phyloP scores from a whole-genome alignment of 1,284 basidiomycete genomes.

The Apiotrichum laibachii region DNA sequence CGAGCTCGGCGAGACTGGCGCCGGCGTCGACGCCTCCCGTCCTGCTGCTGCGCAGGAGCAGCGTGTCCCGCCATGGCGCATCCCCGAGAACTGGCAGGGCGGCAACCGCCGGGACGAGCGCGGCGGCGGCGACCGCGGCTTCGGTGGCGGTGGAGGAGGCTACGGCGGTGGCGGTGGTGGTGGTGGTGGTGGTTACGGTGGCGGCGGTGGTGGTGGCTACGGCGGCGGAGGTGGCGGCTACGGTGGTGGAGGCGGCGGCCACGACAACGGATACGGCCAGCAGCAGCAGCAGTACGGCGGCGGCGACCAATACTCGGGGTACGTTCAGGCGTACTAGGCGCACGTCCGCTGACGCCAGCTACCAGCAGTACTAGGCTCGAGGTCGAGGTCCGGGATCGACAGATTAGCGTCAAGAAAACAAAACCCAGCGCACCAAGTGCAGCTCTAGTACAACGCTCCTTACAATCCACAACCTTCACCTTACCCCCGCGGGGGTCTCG shows the following conservation, averaged over 20 bases:
- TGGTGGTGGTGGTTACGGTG: constrained; percentile 13
- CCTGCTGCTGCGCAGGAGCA: constrained; percentile 30
- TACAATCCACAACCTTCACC: too few relatives aligned
- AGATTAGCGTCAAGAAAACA: too few relatives aligned
- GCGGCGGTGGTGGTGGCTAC: constrained; percentile 18
- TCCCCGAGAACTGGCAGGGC: constrained; percentile 54
- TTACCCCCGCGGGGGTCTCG: too few relatives aligned
- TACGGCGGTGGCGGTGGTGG: constrained; percentile 27
- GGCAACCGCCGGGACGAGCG: constrained; percentile 16
- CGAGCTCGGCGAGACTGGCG: constrained; percentile 82
- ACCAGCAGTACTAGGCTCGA: too few relatives aligned
- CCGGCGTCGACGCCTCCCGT: constrained; percentile 29
- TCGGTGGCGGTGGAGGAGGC: constrained; percentile 12
- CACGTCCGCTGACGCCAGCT: neutral
- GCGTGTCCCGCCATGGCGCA: constrained; percentile 54
- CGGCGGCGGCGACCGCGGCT: constrained; percentile 20
- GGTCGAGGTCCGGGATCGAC: too few relatives aligned
- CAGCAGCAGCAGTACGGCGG: constrained; percentile 1
- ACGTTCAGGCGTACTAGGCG: constrained; percentile 9
- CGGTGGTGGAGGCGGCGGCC: constrained; percentile 12
- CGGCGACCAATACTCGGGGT: constrained; percentile 43
- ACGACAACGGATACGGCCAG: constrained; percentile 2
- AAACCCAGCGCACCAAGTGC: too few relatives aligned
- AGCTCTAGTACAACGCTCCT: too few relatives aligned
- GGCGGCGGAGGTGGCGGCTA: constrained; percentile 16